Conservation (phyloP, 2,329 filamentous ascomycete genomes). For the Fusarium illudens region DNA sequence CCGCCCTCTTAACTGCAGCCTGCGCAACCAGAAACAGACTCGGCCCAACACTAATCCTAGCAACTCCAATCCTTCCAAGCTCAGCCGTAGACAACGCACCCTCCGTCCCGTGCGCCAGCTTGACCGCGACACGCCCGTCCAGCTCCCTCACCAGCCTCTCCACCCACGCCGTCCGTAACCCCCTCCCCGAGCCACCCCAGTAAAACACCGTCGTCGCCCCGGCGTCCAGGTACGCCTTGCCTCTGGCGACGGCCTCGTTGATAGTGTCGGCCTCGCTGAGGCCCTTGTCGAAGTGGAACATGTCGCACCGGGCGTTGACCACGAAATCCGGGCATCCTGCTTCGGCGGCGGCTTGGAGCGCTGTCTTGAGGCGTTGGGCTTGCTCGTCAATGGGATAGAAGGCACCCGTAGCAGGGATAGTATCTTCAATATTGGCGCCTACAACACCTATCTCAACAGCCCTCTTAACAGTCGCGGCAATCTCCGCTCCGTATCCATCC, state of each 20-base stretch:
- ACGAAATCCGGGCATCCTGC: constrained; percentile 63
- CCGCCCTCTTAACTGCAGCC: constrained; percentile 48
- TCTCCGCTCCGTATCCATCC: constrained; percentile 63
- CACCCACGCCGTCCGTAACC: constrained; percentile 58
- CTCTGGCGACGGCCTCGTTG: constrained; percentile 60
- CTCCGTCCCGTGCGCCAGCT: constrained; percentile 46
- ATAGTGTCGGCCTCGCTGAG: constrained; percentile 48
- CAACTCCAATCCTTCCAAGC: constrained; percentile 59
- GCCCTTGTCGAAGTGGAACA: constrained; percentile 50
- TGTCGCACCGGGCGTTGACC: constrained; percentile 67
- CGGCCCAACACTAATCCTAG: constrained; percentile 64
- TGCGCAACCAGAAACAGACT: constrained; percentile 54
- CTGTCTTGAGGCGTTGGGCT: constrained; percentile 55
- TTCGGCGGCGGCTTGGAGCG: constrained; percentile 53
- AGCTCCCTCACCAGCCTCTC: constrained; percentile 57
- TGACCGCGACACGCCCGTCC: constrained; percentile 59
- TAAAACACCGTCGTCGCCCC: constrained; percentile 69
- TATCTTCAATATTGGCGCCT: constrained; percentile 69
- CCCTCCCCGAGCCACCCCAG: constrained; percentile 59
- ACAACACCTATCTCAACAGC: constrained; percentile 62
- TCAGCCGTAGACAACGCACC: constrained; percentile 54
- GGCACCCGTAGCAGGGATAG: constrained; percentile 45
- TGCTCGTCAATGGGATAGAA: constrained; percentile 55
- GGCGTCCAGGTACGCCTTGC: constrained; percentile 64
- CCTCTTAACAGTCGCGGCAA: constrained; percentile 54